Percentiles rank a stretch among this genome's conserved stretches.
phyloP scores from a whole-genome alignment of 345 rosid genomes.

The Gossypium australe region DNA sequence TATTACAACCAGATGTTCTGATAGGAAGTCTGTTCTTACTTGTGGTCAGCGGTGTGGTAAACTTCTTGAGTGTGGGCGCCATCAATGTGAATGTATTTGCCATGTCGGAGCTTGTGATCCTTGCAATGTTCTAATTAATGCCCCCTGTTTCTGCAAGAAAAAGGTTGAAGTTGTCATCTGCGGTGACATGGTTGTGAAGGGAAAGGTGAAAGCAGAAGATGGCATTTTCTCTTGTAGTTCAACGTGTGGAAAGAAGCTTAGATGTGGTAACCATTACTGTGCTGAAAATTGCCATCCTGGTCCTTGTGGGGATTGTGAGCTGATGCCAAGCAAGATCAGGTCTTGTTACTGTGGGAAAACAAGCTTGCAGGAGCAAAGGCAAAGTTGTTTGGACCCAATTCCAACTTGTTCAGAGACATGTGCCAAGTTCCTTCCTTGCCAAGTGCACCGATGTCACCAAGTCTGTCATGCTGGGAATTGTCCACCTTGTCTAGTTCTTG shows the following conservation, averaged over 20 bases:
- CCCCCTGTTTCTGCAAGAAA: conserved; percentile 82
- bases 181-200: conserved; percentile 79
- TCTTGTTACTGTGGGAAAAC: conserved; percentile 86
- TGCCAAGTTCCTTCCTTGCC: conserved; percentile 66
- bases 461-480: conserved; percentile 86
- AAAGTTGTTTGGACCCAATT: conserved; percentile 81
- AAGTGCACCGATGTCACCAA: conserved; percentile 59
- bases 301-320: conserved; percentile 68
- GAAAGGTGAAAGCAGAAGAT: conserved; percentile 62
- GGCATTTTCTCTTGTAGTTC: conserved; percentile 73
- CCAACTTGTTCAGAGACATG: conserved; percentile 64
- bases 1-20: conserved; percentile 82
- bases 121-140: conserved; percentile 61
- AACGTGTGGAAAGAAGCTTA: conserved; percentile 53
- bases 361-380: conserved; percentile 57
- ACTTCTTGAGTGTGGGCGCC: conserved; percentile 74
- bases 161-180: conserved; percentile 63
- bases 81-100: conserved; percentile 61
- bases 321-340: conserved; percentile 58
- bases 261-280: conserved; percentile 72
- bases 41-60: conserved; percentile 76
- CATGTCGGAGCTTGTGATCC: conserved; percentile 84
- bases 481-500: conserved; percentile 59
- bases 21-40: conserved; percentile 59
- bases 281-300: conserved; percentile 76